Evolutionary conservation across 148 eudicot genomes (phyloP), one percentile per base, ranked within the genome.

Genomic region (Agrostemma githago): DNA sequence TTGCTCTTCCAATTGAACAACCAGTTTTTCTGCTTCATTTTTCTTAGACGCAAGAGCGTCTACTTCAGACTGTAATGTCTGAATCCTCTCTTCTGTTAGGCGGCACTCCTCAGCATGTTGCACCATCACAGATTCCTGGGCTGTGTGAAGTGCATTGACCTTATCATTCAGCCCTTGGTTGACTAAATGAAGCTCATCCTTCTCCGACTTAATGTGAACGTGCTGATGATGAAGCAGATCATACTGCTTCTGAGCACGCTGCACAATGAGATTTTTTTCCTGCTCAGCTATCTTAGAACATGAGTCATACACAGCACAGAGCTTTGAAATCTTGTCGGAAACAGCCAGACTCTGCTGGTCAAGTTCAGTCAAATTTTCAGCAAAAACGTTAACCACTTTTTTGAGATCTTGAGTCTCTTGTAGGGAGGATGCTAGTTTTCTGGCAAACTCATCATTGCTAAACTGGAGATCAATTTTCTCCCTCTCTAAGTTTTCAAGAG

Each of bases 41-140:
- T 88, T 93, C 80, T 76, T 81, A 38, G 85, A 79, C 81, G 81
- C 81, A 83, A 86, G 86, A 74, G 68, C 78, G 75, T 86, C 88
- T 68, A 63, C 80, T 83, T 96, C 91, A 81, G 88, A 83, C 78
- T 89, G 88, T 79, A 96, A 77, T 56, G 74, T 84, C 68, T 82
- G 79, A 57, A 89, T 85, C 82, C 77, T 89, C 73, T 88, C 92
- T 89, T 92, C 97, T 75, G 91, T 82, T 83, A 88, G 76, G 57
- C 81, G 91, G 74, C 92, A 88, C 82, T 89, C 96, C 70, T 92
- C 97, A 77, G 90, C 92, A 80, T 92, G 99, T 86, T 92, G 94
- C 72, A 85, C 90, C 88, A 88, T 85, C 58, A 86, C 70, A 79
- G 87, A 85, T 79, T 90, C 94, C 74, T 86, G 94, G 66, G 77